A percentile compares a stretch with the other conserved stretches of the same genome.
Evolutionary conservation across 352 stramenopile species (phyloP).

Genomic region (Globisporangium mamillatum): DNA sequence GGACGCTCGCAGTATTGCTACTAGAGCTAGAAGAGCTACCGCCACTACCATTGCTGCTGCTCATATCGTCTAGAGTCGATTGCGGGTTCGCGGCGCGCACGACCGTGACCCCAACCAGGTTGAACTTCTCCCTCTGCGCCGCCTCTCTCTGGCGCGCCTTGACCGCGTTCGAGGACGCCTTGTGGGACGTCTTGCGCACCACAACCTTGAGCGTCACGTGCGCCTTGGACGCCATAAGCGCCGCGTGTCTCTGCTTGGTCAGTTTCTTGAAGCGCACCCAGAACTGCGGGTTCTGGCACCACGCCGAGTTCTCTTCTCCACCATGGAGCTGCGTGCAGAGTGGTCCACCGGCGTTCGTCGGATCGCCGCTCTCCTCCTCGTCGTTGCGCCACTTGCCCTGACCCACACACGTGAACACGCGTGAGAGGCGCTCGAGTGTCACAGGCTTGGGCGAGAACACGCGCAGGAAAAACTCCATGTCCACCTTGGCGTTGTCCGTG

Average conservation of each 20-base stretch:
- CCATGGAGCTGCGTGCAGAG: slow-evolving; percentile 44
- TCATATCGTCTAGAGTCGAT: slow-evolving; percentile 4
- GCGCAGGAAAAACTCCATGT: slow-evolving; percentile 90
- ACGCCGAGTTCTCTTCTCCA: slow-evolving; percentile 56
- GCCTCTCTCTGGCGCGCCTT: slow-evolving; percentile 57
- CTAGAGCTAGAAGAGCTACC: not conserved
- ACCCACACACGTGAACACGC: slow-evolving; percentile 57
- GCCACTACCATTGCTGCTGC: not conserved
- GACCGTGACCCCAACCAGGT: slow-evolving; percentile 60
- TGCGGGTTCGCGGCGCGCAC: slow-evolving; percentile 29
- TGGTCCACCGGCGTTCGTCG: slow-evolving; percentile 70
- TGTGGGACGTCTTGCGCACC: slow-evolving; percentile 67
- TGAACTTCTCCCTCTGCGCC: slow-evolving; percentile 47
- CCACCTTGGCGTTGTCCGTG: slow-evolving; percentile 73
- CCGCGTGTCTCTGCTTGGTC: slow-evolving; percentile 19
- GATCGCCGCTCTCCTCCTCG: slow-evolving; percentile 44
- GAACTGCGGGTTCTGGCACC: slow-evolving; percentile 91
- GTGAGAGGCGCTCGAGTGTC: slow-evolving; percentile 64
- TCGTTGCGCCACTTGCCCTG: slow-evolving; percentile 69
- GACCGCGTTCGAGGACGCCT: slow-evolving; percentile 24
- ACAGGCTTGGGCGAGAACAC: slow-evolving; percentile 79
- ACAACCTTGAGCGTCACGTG: slow-evolving; percentile 72
- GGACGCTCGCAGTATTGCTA: slow-evolving; percentile 28
- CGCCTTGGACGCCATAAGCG: slow-evolving; percentile 30
- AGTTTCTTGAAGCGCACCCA: slow-evolving; percentile 51